A percentile compares a stretch with the other conserved stretches of the same genome.
These are phyloP conservation scores for Gracilaria gracilis DNA, from an alignment of 23 red algal species.

Conservation along the genomic window DNA sequence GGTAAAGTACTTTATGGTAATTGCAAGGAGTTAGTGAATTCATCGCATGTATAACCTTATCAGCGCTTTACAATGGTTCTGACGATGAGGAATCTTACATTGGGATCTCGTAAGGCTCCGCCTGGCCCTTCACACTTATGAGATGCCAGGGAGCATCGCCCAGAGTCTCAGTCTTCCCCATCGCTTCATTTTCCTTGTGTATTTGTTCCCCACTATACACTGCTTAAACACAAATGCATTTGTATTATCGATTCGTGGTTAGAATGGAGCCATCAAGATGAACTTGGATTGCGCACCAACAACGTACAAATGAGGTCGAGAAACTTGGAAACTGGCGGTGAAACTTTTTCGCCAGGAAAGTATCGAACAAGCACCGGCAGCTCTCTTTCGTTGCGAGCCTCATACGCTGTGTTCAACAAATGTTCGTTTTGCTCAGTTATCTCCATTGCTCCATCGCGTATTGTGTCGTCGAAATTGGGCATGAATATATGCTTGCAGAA, in stretches of 20 bases:
- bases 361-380: slow-evolving; percentile 88
- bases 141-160: slow-evolving; percentile 83
- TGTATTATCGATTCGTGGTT: background rate
- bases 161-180: slow-evolving; percentile 22
- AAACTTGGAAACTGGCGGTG: slow-evolving; percentile 54
- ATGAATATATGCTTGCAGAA: slow-evolving; percentile 97
- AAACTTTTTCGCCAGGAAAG: slow-evolving; percentile 68
- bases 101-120: slow-evolving; percentile 83
- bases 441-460: slow-evolving; percentile 39
- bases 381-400: slow-evolving; percentile 83
- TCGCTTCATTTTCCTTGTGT: slow-evolving; percentile 35
- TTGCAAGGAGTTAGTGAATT: background rate
- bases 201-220: slow-evolving; percentile 63
- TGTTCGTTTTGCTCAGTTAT: slow-evolving; percentile 85
- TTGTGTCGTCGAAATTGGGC: slow-evolving; percentile 72
- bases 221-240: background rate
- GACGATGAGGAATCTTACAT: slow-evolving; percentile 55
- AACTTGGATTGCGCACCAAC: background rate
- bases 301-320: slow-evolving; percentile 89
- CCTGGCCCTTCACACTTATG: slow-evolving; percentile 92
- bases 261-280: background rate
- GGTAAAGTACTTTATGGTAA: background rate
- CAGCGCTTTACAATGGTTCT: no score
- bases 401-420: slow-evolving; percentile 76
- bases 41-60: background rate